A percentile compares a stretch with the other conserved stretches of the same genome.
These are phyloP conservation scores for Taiozyma onychis DNA, from an alignment of 1,139 yeast species.

Conservation along the genomic window DNA sequence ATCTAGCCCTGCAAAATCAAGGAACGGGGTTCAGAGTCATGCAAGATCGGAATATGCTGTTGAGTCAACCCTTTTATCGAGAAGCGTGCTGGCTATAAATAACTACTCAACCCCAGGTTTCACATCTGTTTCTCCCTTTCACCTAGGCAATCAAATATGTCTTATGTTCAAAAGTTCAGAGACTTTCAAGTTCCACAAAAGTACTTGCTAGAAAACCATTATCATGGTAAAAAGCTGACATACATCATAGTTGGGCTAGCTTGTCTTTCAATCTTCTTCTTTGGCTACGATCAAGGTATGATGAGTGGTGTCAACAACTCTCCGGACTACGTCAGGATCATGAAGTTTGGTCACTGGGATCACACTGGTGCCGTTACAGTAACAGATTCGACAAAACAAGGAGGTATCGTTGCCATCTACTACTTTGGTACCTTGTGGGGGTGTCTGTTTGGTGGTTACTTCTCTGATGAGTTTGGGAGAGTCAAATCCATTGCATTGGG, in stretches of 20 bases:
- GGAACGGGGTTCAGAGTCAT: not conserved
- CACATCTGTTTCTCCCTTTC: not conserved
- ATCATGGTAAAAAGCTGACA: not conserved
- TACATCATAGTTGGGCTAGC: not conserved
- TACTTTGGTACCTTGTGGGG: slow-evolving; percentile 3
- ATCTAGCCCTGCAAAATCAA: not conserved
- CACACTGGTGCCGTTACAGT: slow-evolving; percentile 1
- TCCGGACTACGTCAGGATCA: slow-evolving; percentile 2
- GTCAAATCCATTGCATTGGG: slow-evolving; percentile 1
- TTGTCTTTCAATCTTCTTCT: not conserved
- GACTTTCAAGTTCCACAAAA: not conserved
- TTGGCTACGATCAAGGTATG: slow-evolving; percentile 1
- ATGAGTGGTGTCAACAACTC: slow-evolving; percentile 3
- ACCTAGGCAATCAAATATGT: not conserved
- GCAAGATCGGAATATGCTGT: not conserved
- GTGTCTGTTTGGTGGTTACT: slow-evolving; percentile 3
- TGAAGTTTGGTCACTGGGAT: slow-evolving; percentile 3
- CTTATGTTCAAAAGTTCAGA: not conserved
- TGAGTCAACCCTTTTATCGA: not conserved
- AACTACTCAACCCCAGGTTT: not conserved
- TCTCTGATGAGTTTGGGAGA: slow-evolving; percentile 5
- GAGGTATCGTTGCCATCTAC: slow-evolving; percentile 3
- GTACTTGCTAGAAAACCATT: not conserved
- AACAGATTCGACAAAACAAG: slow-evolving; percentile 2
- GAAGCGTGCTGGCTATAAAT: not conserved